Conservation (phyloP, 805 yeast species). For the Yamadazyma paraphyllophila region DNA sequence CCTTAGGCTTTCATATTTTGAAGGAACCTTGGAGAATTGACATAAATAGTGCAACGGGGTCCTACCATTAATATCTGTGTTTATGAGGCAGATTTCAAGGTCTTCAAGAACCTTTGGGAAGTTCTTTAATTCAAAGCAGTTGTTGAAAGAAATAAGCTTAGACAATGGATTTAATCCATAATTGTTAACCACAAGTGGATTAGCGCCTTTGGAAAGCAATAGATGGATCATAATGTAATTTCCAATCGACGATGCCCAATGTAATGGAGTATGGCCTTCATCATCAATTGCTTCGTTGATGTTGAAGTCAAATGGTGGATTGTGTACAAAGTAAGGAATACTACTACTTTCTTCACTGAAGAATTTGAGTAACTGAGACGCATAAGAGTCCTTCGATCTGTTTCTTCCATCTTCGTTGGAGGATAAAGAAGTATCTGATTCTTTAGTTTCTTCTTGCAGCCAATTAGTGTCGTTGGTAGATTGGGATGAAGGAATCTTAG, state of each 20-base stretch:
- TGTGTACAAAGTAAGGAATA: conserved; percentile 63
- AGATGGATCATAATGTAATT: conserved; percentile 73
- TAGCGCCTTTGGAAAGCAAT: conserved; percentile 72
- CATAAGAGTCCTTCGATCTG: conserved; percentile 47
- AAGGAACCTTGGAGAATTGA: conserved; percentile 59
- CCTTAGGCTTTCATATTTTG: conserved; percentile 73
- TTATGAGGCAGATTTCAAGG: conserved; percentile 72
- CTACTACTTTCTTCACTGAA: conserved; percentile 42
- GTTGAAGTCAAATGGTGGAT: conserved; percentile 65
- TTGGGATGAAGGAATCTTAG: conserved; percentile 27
- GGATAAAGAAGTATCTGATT: conserved; percentile 41
- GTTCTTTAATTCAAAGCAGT: conserved; percentile 76
- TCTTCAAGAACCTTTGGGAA: conserved; percentile 78
- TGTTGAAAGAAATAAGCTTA: conserved; percentile 81
- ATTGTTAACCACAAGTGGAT: conserved; percentile 49
- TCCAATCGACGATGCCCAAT: conserved; percentile 98
- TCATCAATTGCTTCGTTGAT: conserved; percentile 82
- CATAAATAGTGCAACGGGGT: conserved; percentile 88
- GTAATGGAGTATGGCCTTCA: conserved; percentile 92
- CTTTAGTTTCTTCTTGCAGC: conserved; percentile 43
- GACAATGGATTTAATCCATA: conserved; percentile 86
- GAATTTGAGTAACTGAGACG: conserved; percentile 39
- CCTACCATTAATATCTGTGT: conserved; percentile 68
- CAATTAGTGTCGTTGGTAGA: conserved; percentile 45
- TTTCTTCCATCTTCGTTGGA: conserved; percentile 25